Evolutionary conservation across 768 basidiomycete species (phyloP).

Genomic region (Cystoderma amianthinum): DNA sequence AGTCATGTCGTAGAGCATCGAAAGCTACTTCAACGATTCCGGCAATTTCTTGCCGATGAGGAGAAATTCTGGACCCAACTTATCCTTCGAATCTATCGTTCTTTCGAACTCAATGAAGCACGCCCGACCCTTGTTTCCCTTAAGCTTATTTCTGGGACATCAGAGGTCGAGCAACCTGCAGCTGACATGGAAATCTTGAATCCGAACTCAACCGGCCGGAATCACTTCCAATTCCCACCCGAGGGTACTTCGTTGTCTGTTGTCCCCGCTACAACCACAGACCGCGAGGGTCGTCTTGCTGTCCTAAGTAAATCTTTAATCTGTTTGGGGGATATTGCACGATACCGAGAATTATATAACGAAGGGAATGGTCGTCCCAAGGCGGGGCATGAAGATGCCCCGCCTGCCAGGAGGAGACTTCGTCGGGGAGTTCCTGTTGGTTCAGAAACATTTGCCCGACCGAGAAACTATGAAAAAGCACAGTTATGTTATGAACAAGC

Average conservation of each 20-base stretch:
- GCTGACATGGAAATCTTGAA: constrained; percentile 12
- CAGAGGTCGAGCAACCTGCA: constrained; percentile 18
- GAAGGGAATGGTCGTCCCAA: constrained; percentile 59
- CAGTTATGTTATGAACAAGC: constrained; percentile 84
- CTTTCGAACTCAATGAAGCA: constrained; percentile 66
- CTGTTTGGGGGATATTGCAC: constrained; percentile 89
- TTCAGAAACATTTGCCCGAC: constrained; percentile 41
- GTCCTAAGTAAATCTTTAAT: constrained; percentile 84
- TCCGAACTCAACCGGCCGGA: constrained; percentile 34
- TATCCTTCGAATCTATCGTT: constrained; percentile 64
- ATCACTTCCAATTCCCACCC: constrained; percentile 59
- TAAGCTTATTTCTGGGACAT: constrained; percentile 37
- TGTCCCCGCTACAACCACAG: constrained; percentile 34
- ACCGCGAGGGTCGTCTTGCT: constrained; percentile 60
- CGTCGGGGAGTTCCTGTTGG: constrained; percentile 43
- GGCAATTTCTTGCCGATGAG: constrained; percentile 84
- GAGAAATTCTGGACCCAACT: constrained; percentile 89
- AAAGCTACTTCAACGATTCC: constrained; percentile 82
- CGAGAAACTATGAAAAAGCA: constrained; percentile 68
- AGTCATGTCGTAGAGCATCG: constrained; percentile 75
- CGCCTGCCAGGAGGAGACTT: constrained; percentile 30
- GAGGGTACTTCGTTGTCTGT: constrained; percentile 35
- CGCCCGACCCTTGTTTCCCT: constrained; percentile 49
- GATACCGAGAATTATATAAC: constrained; percentile 89
- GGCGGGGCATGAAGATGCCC: constrained; percentile 63